Evolutionary conservation across 495 filamentous ascomycete genomes (phyloP), one percentile per base, ranked within the genome.

Genomic region (Thozetella sp.): DNA sequence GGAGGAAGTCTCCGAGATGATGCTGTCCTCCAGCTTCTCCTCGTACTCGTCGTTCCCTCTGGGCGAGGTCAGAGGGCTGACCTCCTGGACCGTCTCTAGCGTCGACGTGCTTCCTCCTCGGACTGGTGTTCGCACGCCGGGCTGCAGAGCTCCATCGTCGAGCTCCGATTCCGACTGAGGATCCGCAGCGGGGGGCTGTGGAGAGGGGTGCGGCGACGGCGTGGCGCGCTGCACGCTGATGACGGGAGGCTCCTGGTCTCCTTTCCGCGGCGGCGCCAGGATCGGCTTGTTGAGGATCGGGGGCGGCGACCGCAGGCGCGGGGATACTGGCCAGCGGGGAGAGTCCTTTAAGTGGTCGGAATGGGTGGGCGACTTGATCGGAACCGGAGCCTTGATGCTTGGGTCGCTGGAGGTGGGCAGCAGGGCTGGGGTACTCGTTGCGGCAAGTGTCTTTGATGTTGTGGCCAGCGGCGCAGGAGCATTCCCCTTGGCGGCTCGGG

Each of bases 71-170:
- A 93, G 89, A 61, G 91, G 83, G 73, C 92, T 96, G 51, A 87
- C 87, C 77, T 99, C 95, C 70, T 97, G 89, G 25, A 99, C 95
- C 0, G 95, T 99, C 73, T 96, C 95, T 54, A 99, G 77, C 45
- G 85, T 86, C 19, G 90, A 86, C 22, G 83, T 82, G 60, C 81
- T 84, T 54, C 87, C 88, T 66, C 86, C 89, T 48, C 93, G 87
- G 53, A 79, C 83, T 19, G 87, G 86, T 37, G 87, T 88, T 67
- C 80, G 78, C 74, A 87, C 86, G 52, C 86, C 87, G 19, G 83
- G 72, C 48, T 76, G 71, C 15, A 79, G 61, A 51, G 76, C 62
- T 51, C 67, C 66, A 27, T 88, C 88, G 61, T 90, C 85, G 61
- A 70, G 66, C 54, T 86, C 84, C 55, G 71, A 74, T 52, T 83